Base-by-base conservation (phyloP, 2,329 filamentous ascomycete genomes). In the Fusarium sp. region DNA sequence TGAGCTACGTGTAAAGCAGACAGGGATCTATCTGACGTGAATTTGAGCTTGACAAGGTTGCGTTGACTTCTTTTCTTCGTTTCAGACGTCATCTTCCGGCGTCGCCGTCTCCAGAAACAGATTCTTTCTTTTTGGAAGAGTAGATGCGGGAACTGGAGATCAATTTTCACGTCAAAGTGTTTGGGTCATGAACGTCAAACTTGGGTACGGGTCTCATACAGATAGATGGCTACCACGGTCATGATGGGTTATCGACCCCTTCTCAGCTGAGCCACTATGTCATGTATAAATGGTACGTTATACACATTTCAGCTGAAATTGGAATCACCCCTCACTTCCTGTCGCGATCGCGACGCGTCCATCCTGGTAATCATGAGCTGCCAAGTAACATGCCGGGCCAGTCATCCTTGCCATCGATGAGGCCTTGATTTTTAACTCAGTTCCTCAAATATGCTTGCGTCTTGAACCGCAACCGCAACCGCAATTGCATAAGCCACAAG, bases 1-100 rank as follows among this genome's bases (percentile, higher is more conserved):
- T 79, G 77, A 79, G 77, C 57, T 78, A 63, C 73, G 71, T 65
- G 60, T 56, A 63, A 64, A 28, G 30, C 20, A 63, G 53, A 66
- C 77, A 79, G 77, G 77, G 77, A 77, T 79, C 63, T 41, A 36
- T 76, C 74, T 75, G 75, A 77, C 74, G 74, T 78, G 73, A 73
- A 77, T 75, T 72, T 78, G 75, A 79, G 75, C 71, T 78, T 70
- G 68, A 67, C 75, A 73, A 74, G 70, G 75, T 72, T 68, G 54
- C 63, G 58, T 57, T 55, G 68, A 60, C 54, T 42, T 69, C 48
- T 50, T 38, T 57, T 59, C 65, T 70, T 69, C 63, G 73, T 77
- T 78, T 77, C 72, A 78, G 72, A 78, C 76, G 76, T 78, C 76
- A 78, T 78, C 48, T 70, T 63, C 61, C 73, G 75, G 76, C 63